These are phyloP conservation scores for Cucurbita maxima DNA, from an alignment of 306 rosid species.

Conservation along the genomic window DNA sequence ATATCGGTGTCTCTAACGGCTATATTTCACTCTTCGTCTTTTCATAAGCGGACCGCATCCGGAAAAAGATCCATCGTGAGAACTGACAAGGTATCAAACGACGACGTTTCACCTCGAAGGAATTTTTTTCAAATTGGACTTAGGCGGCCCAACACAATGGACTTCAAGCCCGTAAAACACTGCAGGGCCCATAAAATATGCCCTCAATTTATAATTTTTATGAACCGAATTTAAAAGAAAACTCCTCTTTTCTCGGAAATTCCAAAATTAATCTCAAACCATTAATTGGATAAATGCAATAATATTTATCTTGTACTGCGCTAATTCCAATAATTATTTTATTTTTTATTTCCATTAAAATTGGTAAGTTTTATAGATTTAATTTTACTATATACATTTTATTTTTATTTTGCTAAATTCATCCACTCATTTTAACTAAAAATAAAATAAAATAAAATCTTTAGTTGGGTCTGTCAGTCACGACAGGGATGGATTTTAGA, in stretches of 20 bases:
- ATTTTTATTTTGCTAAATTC: no score
- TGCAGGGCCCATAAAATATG: background rate
- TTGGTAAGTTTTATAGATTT: no score
- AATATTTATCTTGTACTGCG: no score
- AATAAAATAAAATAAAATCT: no score
- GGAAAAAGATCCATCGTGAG: background rate
- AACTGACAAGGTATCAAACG: background rate
- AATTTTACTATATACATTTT: no score
- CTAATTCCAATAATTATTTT: background rate
- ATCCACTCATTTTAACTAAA: no score
- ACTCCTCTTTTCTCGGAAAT: background rate
- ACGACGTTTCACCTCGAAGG: background rate
- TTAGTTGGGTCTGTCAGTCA: background rate
- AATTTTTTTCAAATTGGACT: background rate
- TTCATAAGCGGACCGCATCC: background rate
- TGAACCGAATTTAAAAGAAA: background rate
- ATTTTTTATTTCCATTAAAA: no score
- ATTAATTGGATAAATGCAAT: no score
- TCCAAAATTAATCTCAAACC: background rate
- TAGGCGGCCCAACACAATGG: background rate
- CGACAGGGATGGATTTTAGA: background rate
- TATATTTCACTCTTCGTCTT: constrained; percentile 8
- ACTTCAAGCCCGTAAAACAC: background rate
- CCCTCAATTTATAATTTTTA: background rate
- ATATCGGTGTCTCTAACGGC: constrained; percentile 21